Percentiles rank a stretch among this genome's conserved stretches.
Evolutionary conservation across 805 yeast species (phyloP).

Genomic region (Ogataea pilisensis): DNA sequence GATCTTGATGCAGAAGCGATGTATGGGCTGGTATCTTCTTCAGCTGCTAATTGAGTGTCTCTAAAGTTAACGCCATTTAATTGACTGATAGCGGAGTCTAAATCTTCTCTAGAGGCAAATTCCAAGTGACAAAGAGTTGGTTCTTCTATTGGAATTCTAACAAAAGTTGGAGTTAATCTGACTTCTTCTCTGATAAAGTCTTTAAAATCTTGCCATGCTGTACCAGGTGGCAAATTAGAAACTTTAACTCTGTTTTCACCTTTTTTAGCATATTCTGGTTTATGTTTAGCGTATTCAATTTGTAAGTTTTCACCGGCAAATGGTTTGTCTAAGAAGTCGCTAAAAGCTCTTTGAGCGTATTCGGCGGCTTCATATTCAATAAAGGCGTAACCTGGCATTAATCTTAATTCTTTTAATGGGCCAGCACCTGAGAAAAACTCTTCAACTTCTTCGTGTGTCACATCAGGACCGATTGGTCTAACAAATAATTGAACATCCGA

Average conservation of each 20-base stretch:
- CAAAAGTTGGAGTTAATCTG: constrained; percentile 58
- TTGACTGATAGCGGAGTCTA: constrained; percentile 68
- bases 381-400: constrained; percentile 83
- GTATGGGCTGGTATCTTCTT: constrained; percentile 68
- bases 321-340: constrained; percentile 40
- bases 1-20: constrained; percentile 45
- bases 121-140: constrained; percentile 48
- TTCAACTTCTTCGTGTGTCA: constrained; percentile 50
- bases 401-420: constrained; percentile 60
- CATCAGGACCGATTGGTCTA: constrained; percentile 35
- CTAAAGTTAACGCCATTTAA: constrained; percentile 73
- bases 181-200: constrained; percentile 83
- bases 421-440: constrained; percentile 67
- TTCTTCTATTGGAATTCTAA: constrained; percentile 45
- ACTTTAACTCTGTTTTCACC: constrained; percentile 73
- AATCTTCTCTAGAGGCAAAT: constrained; percentile 63
- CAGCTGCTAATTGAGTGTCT: constrained; percentile 57
- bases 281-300: constrained; percentile 53
- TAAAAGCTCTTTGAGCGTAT: constrained; percentile 47
- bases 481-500: constrained; percentile 36
- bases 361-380: constrained; percentile 74
- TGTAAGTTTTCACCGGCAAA: constrained; percentile 48
- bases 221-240: constrained; percentile 65
- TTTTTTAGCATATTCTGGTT: constrained; percentile 50
- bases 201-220: constrained; percentile 86